Evolutionary conservation across 345 rosid genomes (phyloP), one percentile per base, ranked within the genome.

Genomic region (Citrus mangshanensis): DNA sequence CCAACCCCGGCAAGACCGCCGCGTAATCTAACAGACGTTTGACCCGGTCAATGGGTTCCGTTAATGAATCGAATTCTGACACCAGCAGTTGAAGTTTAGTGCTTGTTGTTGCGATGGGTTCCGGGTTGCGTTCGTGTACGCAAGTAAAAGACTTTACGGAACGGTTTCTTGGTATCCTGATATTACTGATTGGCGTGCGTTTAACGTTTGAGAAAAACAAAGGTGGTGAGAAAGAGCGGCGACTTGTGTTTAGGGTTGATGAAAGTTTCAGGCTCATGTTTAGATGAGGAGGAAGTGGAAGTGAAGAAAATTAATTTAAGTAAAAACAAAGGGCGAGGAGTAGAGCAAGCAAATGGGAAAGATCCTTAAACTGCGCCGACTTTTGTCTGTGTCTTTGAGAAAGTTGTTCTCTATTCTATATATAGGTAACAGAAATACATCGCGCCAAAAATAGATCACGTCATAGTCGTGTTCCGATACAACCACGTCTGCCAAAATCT

Each of bases 1-100:
- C 91, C 6, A 92, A 84, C 46, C 87, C 88, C 0, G 95, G 89
- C 12, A 95, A 86, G 80, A 73, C 77, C 22, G 77, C 82, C 24
- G 97, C 98, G 79, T 91, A 95, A 81, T 88, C 85, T 19, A 95
- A 84, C 42, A 95, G 89, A 79, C 95, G 94, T 72, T 86, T 92
- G 24, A 93, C 98, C 3, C 99, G 84, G 62, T 93, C 98, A 32
- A 95, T 87, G 0, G 99, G 97, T 78, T 89, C 92, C 35, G 83
- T 78, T 25, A 93, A 72, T 6, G 91, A 88, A 80, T 54, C 71
- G 79, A 93, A 93, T 81, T 92, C 98, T 0, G 89, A 79, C 7
- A 81, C 89, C 69, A 93, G 83, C 59, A 76, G 83, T 12, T 72
- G 81, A 25, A 92, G 81, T 88, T 82, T 88, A n/a, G 75, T 73